Percentiles rank a stretch among this genome's conserved stretches.
Conservation (phyloP, 2,329 filamentous ascomycete genomes). For the Alternaria incomplexa region DNA sequence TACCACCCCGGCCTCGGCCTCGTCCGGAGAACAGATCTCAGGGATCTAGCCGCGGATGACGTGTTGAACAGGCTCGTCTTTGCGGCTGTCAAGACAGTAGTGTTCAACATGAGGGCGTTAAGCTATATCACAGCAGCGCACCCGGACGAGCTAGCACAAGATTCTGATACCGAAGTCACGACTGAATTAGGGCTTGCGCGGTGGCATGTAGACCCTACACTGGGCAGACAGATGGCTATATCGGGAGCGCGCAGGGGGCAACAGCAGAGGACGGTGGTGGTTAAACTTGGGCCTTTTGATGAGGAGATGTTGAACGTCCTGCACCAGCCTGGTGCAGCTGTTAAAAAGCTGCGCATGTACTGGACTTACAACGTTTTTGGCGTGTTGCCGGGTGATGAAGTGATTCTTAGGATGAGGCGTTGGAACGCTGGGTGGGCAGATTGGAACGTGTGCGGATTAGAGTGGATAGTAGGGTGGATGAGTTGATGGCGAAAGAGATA, state of each 20-base stretch:
- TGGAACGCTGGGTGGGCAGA: neutral
- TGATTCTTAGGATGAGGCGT: neutral
- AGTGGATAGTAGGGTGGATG: neutral
- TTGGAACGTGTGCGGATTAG: neutral
- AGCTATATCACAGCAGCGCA: neutral
- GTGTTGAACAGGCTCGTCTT: neutral
- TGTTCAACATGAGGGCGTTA: neutral
- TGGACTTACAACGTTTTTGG: neutral
- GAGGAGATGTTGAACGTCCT: neutral
- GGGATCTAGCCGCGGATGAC: neutral
- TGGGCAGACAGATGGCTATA: neutral
- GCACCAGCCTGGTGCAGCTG: neutral
- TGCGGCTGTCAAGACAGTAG: neutral
- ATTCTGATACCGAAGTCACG: neutral
- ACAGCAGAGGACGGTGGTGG: neutral
- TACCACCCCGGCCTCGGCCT: neutral
- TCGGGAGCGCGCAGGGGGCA: neutral
- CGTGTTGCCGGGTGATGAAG: neutral
- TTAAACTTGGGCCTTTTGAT: neutral
- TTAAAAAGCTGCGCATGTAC: neutral
- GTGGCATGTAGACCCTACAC: neutral
- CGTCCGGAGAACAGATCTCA: neutral
- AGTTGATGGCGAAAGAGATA: neutral
- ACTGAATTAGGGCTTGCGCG: neutral
- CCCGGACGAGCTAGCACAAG: neutral